These are phyloP conservation scores for Talaromyces rugulosus DNA, from an alignment of 2,329 filamentous ascomycete species.

Conservation along the genomic window DNA sequence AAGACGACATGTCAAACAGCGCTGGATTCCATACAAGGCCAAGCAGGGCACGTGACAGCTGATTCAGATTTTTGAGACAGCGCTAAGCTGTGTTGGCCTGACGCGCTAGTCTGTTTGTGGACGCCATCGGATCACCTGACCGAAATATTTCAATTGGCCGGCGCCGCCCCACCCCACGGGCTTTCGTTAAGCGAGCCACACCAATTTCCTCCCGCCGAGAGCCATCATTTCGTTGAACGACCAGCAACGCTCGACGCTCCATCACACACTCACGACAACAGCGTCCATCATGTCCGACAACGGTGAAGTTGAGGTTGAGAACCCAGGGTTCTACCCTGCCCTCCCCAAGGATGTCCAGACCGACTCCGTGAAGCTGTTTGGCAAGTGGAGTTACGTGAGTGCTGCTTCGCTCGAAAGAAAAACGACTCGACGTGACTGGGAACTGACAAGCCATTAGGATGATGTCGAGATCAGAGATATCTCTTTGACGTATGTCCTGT, in stretches of 20 bases:
- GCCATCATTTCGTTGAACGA: slow-evolving; percentile 34
- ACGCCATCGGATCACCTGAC: slow-evolving; percentile 23
- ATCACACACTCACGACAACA: slow-evolving; percentile 34
- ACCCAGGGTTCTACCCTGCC: slow-evolving; percentile 65
- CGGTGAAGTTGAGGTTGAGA: slow-evolving; percentile 91
- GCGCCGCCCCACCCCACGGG: slow-evolving; percentile 32
- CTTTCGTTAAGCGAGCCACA: slow-evolving; percentile 39
- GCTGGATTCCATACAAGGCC: neutral
- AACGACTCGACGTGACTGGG: neutral
- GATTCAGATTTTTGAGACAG: neutral
- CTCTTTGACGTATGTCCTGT: slow-evolving; percentile 88
- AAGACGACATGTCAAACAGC: neutral
- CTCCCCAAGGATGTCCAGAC: slow-evolving; percentile 92
- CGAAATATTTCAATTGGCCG: slow-evolving; percentile 16
- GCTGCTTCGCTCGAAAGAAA: neutral
- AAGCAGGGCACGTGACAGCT: neutral
- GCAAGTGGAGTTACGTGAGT: slow-evolving; percentile 81
- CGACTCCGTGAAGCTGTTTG: slow-evolving; percentile 93
- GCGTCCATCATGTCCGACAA: slow-evolving; percentile 79
- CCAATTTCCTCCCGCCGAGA: slow-evolving; percentile 32
- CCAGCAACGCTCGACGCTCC: slow-evolving; percentile 29
- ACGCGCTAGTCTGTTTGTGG: neutral
- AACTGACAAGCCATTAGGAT: slow-evolving; percentile 43
- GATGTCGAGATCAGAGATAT: slow-evolving; percentile 99
- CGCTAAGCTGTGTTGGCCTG: neutral